These are phyloP conservation scores for Eleusine indica DNA, from an alignment of 176 grass and related monocot species.

Conservation along the genomic window DNA sequence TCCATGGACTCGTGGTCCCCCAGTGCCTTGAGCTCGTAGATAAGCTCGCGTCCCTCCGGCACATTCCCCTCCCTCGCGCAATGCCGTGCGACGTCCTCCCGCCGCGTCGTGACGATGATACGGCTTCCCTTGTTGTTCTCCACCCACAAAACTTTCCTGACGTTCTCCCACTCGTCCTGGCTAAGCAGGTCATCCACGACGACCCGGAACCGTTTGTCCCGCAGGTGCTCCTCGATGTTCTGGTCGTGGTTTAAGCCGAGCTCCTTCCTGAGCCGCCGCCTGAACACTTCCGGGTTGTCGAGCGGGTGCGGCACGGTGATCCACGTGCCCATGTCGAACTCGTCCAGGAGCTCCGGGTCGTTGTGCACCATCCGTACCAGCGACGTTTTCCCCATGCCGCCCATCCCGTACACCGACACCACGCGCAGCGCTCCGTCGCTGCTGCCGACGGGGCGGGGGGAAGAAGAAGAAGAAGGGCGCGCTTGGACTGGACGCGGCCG, in stretches of 20 bases:
- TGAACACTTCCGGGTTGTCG: neutral
- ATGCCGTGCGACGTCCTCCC: constrained; percentile 19
- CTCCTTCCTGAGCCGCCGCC: neutral
- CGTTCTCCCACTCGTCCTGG: constrained; percentile 18
- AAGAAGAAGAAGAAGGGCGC: too few species aligned
- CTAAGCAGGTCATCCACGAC: constrained; percentile 27
- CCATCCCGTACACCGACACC: constrained; percentile 44
- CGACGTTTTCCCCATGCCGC: constrained; percentile 43
- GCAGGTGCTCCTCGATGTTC: neutral
- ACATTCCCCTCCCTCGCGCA: constrained; percentile 7
- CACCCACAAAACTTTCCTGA: neutral
- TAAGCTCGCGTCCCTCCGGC: neutral
- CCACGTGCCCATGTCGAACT: constrained; percentile 43
- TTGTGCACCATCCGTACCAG: constrained; percentile 28
- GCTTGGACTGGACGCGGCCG: neutral
- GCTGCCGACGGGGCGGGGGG: too few species aligned
- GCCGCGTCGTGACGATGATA: constrained; percentile 45
- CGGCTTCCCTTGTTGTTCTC: neutral
- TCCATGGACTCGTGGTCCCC: neutral
- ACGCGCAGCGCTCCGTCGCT: neutral
- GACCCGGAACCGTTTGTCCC: neutral
- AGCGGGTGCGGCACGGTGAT: constrained; percentile 45
- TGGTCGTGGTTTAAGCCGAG: neutral
- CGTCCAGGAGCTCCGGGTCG: neutral
- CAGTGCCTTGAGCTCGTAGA: constrained; percentile 24